Conservation (phyloP, 2,329 filamentous ascomycete genomes). For the Arthrinium phaeospermum region DNA sequence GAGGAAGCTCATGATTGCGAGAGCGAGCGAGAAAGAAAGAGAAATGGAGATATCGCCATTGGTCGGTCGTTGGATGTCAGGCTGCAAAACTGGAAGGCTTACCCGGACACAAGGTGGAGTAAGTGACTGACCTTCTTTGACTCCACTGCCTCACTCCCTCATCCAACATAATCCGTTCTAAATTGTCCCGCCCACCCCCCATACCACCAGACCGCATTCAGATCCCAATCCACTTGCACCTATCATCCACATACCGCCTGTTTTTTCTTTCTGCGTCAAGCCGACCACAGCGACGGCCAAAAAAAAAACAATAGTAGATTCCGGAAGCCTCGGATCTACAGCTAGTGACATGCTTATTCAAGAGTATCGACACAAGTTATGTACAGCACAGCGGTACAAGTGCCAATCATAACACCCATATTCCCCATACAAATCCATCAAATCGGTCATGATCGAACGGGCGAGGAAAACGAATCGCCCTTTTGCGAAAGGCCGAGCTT, state of each 20-base stretch:
- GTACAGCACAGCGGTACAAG: conserved; percentile 6
- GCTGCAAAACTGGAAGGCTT: conserved; percentile 10
- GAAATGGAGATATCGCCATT: background rate
- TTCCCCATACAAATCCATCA: background rate
- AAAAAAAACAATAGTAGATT: conserved; percentile 14
- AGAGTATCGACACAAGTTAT: background rate
- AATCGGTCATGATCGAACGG: conserved; percentile 2
- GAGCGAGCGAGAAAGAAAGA: background rate
- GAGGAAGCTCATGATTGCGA: background rate
- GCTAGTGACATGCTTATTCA: conserved; percentile 14
- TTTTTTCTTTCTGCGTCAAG: background rate
- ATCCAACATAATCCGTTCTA: background rate
- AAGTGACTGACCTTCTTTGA: background rate
- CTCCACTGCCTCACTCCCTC: conserved; percentile 6
- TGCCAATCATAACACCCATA: background rate
- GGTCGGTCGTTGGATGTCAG: background rate
- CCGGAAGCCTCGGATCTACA: conserved; percentile 16
- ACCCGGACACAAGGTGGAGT: conserved; percentile 2
- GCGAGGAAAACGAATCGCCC: background rate
- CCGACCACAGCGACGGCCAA: background rate
- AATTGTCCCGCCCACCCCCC: background rate
- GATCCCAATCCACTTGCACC: conserved; percentile 6
- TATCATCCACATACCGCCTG: conserved; percentile 8
- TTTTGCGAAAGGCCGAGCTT: background rate
- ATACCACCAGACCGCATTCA: conserved; percentile 14